A percentile compares a stretch with the other conserved stretches of the same genome.
These are phyloP conservation scores for Filosporella fistucella DNA, from an alignment of 495 filamentous ascomycete species.

Conservation along the genomic window DNA sequence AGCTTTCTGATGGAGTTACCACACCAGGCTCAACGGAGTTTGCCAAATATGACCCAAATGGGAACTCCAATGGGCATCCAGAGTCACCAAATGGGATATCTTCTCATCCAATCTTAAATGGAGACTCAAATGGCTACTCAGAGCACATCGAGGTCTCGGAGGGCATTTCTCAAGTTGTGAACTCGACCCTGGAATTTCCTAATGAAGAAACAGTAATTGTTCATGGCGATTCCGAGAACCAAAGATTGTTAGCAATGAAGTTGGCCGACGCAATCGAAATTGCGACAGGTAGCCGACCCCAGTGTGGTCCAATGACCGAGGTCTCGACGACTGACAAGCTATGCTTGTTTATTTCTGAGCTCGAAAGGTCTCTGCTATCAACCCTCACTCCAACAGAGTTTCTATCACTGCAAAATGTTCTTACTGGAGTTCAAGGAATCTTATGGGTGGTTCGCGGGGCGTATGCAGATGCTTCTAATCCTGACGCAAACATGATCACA, in stretches of 20 bases:
- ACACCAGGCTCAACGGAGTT: too few species aligned
- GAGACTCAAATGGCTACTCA: conserved; percentile 9
- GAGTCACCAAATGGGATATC: too few species aligned
- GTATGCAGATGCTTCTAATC: conserved; percentile 13
- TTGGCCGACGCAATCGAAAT: not conserved
- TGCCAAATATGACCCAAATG: too few species aligned
- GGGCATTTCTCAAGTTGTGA: too few species aligned
- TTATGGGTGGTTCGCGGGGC: conserved; percentile 20
- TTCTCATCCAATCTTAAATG: conserved; percentile 15
- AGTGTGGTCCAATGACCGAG: not conserved
- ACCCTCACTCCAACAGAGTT: conserved; percentile 30
- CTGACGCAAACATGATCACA: conserved; percentile 17
- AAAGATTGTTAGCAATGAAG: conserved; percentile 29
- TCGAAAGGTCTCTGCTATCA: conserved; percentile 27
- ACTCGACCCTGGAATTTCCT: too few species aligned
- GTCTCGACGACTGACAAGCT: conserved; percentile 8
- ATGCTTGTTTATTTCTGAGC: conserved; percentile 24
- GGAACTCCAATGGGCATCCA: too few species aligned
- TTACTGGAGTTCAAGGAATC: conserved; percentile 26
- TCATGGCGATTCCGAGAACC: conserved; percentile 31
- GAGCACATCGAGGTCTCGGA: not conserved
- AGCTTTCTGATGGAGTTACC: too few species aligned
- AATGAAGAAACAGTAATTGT: conserved; percentile 29
- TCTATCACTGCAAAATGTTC: conserved; percentile 30
- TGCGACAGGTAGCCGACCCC: not conserved